A percentile compares a stretch with the other conserved stretches of the same genome.
Conservation (phyloP, 345 rosid genomes). For the Rhodomyrtus tomentosa region DNA sequence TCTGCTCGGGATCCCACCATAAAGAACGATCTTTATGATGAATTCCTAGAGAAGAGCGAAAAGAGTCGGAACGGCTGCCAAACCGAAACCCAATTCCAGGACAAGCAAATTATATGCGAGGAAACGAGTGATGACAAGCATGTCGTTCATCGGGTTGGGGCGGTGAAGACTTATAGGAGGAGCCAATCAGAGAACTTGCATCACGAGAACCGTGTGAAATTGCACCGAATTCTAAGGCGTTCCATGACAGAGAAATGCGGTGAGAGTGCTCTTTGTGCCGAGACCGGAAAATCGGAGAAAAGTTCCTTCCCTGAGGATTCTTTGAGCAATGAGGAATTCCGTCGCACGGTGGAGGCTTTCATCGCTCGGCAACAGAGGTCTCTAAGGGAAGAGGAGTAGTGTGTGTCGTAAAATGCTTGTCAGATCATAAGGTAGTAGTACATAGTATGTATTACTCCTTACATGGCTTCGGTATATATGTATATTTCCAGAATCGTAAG, state of each 20-base stretch:
- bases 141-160: neutral
- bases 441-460: neutral
- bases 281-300: conserved; percentile 12
- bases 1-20: conserved; percentile 22
- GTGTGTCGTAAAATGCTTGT: conserved; percentile 5
- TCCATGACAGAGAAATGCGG: conserved; percentile 30
- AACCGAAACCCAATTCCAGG: conserved; percentile 7
- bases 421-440: neutral
- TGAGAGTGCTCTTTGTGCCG: conserved; percentile 5
- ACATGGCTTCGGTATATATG: neutral
- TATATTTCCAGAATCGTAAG: neutral
- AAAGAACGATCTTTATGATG: conserved; percentile 14
- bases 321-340: conserved; percentile 74
- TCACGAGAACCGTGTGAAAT: conserved; percentile 1
- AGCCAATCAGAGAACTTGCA: conserved; percentile 41
- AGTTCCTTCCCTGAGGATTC: conserved; percentile 30
- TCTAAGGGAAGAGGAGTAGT: conserved; percentile 48
- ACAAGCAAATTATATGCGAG: conserved; percentile 18
- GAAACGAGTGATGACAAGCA: neutral
- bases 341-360: conserved; percentile 52
- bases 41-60: conserved; percentile 33
- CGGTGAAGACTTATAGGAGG: conserved; percentile 22
- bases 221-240: conserved; percentile 31
- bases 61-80: conserved; percentile 18
- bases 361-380: conserved; percentile 73